Conservation (phyloP, 768 basidiomycete species). For the Gelatoporia subvermispora region DNA sequence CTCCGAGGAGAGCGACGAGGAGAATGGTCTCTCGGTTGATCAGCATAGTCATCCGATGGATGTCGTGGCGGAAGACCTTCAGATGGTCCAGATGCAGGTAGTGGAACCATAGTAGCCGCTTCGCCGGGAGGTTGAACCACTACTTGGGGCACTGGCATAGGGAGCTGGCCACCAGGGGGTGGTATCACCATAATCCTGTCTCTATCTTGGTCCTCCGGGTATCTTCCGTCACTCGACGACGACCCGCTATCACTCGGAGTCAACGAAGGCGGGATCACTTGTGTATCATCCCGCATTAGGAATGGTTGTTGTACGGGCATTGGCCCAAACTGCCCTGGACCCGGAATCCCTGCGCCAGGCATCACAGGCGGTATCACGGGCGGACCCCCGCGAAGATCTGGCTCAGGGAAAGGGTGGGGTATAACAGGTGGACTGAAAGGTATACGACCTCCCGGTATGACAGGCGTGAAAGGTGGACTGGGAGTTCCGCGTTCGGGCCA, state of each 20-base stretch:
- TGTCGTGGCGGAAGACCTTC: neutral
- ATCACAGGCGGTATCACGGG: too few relatives aligned
- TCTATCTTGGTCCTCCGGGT: neutral
- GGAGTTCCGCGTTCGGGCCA: slow-evolving; percentile 6
- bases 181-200: neutral
- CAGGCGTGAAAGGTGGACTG: neutral
- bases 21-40: neutral
- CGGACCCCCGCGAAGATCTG: too few relatives aligned
- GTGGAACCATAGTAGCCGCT: neutral
- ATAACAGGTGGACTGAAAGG: slow-evolving; percentile 8
- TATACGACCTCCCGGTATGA: slow-evolving; percentile 5
- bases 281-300: neutral
- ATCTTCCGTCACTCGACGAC: neutral
- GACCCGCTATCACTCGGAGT: neutral
- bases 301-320: neutral
- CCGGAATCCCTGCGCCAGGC: too few relatives aligned
- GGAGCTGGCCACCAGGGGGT: neutral
- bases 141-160: neutral
- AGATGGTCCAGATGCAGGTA: neutral
- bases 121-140: neutral
- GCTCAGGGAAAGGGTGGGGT: neutral
- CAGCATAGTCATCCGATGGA: neutral
- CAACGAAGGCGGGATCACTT: neutral
- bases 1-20: too few relatives aligned
- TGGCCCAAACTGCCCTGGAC: too few relatives aligned